These are phyloP conservation scores for Saturnispora gosingensis DNA, from an alignment of 805 yeast species.

Conservation along the genomic window DNA sequence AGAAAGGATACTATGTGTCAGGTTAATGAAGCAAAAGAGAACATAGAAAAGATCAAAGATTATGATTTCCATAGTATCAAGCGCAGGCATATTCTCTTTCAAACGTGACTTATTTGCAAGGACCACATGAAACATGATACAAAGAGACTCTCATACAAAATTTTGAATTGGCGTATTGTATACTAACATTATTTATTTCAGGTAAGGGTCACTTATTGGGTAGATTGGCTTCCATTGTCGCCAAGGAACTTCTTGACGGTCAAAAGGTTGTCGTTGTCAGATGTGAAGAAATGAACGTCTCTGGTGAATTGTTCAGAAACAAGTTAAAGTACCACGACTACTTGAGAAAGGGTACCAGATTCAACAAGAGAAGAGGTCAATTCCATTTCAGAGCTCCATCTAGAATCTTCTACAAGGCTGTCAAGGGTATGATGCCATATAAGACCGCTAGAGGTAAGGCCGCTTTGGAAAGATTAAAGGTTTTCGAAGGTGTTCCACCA, in stretches of 20 bases:
- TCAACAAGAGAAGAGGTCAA: conserved; percentile 98
- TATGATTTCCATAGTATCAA: too few species aligned
- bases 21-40: too few species aligned
- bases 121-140: too few species aligned
- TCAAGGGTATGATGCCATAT: conserved; percentile 99
- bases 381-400: conserved; percentile 99
- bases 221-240: conserved; percentile 97
- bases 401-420: conserved; percentile 98
- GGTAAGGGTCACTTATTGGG: conserved; percentile 99
- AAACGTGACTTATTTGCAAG: too few species aligned
- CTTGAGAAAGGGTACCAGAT: conserved; percentile 98
- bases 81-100: too few species aligned
- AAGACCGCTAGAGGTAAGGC: conserved; percentile 99
- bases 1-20: too few species aligned
- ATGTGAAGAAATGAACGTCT: conserved; percentile 95
- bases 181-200: conserved; percentile 18
- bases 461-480: conserved; percentile 98
- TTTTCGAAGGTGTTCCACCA: conserved; percentile 98
- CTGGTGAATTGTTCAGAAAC: conserved; percentile 99
- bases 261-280: conserved; percentile 97
- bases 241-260: conserved; percentile 97
- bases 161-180: too few species aligned
- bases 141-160: background rate
- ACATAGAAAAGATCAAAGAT: too few species aligned
- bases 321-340: conserved; percentile 99